phyloP scores from a whole-genome alignment of 2,329 filamentous ascomycete species.

The Colletotrichum camelliae region DNA sequence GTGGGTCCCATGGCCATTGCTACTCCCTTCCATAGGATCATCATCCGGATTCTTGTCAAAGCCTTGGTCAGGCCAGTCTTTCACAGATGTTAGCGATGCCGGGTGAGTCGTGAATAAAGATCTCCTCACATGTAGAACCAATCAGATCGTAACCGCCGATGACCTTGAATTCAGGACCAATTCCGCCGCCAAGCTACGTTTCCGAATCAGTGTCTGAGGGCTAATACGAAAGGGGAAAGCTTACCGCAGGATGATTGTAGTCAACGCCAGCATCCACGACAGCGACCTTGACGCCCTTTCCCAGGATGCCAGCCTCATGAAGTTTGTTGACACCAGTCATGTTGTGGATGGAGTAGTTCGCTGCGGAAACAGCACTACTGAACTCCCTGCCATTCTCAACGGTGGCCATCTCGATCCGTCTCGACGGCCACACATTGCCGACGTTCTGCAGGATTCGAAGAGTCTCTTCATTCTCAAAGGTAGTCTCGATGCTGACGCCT shows the following conservation, averaged over 20 bases:
- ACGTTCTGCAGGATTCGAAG: constrained; percentile 1
- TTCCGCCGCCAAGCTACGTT: constrained; percentile 16
- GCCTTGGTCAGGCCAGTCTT: neutral
- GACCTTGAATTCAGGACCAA: constrained; percentile 19
- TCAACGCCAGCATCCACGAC: constrained; percentile 46
- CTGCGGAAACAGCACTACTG: neutral
- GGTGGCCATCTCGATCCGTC: neutral
- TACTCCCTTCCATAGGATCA: constrained; percentile 35
- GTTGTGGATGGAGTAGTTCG: constrained; percentile 39
- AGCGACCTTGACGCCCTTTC: constrained; percentile 42
- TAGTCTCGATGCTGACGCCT: constrained; percentile 15
- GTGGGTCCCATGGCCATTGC: constrained; percentile 41
- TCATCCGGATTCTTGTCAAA: constrained; percentile 34
- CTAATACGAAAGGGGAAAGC: neutral
- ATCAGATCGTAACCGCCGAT: constrained; percentile 22
- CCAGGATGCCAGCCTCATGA: constrained; percentile 40
- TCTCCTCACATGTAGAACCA: neutral
- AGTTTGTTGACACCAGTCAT: constrained; percentile 44
- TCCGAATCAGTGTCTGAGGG: neutral
- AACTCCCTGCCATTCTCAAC: neutral
- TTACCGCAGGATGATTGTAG: constrained; percentile 42
- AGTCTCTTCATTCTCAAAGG: neutral
- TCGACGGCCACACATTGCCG: constrained; percentile 18
- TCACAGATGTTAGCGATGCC: neutral
- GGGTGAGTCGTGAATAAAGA: neutral